These are phyloP conservation scores for Phytopythium cucurbitacearum DNA, from an alignment of 352 stramenopile species.

Conservation along the genomic window DNA sequence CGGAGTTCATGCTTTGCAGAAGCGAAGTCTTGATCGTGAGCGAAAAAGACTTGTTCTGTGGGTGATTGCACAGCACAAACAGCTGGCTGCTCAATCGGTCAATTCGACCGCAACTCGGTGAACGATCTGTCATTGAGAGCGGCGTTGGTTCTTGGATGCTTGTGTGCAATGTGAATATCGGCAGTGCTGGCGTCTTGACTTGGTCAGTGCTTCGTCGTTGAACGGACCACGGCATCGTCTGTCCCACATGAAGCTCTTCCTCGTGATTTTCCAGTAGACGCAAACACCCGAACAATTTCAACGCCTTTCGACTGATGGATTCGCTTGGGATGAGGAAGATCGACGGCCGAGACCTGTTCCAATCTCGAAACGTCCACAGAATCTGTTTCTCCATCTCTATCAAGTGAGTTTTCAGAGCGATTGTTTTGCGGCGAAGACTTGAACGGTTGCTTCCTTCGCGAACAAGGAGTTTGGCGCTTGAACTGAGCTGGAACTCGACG, in stretches of 20 bases:
- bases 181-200: not conserved
- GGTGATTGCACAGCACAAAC: constrained; percentile 30
- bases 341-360: constrained; percentile 19
- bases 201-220: not conserved
- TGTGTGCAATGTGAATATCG: constrained; percentile 38
- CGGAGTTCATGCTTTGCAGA: constrained; percentile 32
- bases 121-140: constrained; percentile 16
- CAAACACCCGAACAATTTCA: constrained; percentile 38
- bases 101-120: constrained; percentile 19
- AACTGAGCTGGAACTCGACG: constrained; percentile 41
- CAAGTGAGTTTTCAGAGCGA: constrained; percentile 21
- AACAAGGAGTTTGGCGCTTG: constrained; percentile 40
- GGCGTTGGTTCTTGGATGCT: constrained; percentile 27
- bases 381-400: constrained; percentile 39
- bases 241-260: constrained; percentile 8
- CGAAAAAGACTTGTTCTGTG: constrained; percentile 14
- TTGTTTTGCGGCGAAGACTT: constrained; percentile 25
- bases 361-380: constrained; percentile 39
- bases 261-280: constrained; percentile 19
- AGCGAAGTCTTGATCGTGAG: constrained; percentile 38
- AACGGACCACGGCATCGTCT: not conserved
- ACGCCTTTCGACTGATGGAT: constrained; percentile 27
- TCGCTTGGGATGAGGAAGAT: constrained; percentile 37
- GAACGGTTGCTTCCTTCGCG: constrained; percentile 22
- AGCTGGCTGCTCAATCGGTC: constrained; percentile 35